Evolutionary conservation across 768 basidiomycete species (phyloP), one percentile per base, ranked within the genome.

Genomic region (Auricularia cornea): DNA sequence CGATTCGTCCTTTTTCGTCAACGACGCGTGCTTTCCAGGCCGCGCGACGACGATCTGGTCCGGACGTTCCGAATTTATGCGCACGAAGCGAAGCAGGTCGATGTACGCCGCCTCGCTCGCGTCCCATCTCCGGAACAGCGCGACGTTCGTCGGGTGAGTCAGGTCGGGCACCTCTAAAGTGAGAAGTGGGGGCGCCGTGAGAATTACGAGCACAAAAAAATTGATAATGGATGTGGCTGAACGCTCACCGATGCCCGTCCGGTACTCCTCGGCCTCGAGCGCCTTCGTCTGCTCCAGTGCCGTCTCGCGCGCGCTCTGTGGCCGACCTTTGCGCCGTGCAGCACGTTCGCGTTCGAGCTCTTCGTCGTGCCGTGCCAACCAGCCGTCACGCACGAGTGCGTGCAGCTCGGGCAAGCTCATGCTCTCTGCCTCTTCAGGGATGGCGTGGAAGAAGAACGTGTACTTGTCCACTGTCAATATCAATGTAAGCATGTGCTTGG

Each of bases 61-160:
- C 16, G 35, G 35, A 8, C 16, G 8, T 20, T 59, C 56, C 23
- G 40, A n/a, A 56, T 40, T 10, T 74, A 94, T 86, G 63, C 89
- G 85, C 65, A 92, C 83, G 73, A 88, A 90, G 51, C 89, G 86
- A 60, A 94, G 78, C 18, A 86, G 79, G 60, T 88, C 81, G 44
- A 88, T 79, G 71, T 82, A 94, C 3, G 87, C 83, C 3, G 84
- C 75, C 68, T 91, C 89, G 64, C 82, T 84, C 67, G 89, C 86
- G 68, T 92, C 89, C 92, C 92, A 94, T 63, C 76, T 75, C 44
- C 88, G 82, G 71, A 92, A 90, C 3, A 92, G 76, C 31, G 81
- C 80, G 41, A 90, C 86, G 18, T 83, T 93, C 11, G 78, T 72
- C n/a, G 77, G 72, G 66, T 93, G 84, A 0, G 90, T 92, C 30